Evolutionary conservation across 2,329 filamentous ascomycete genomes (phyloP).

Genomic region (Xylariaceae sp.): DNA sequence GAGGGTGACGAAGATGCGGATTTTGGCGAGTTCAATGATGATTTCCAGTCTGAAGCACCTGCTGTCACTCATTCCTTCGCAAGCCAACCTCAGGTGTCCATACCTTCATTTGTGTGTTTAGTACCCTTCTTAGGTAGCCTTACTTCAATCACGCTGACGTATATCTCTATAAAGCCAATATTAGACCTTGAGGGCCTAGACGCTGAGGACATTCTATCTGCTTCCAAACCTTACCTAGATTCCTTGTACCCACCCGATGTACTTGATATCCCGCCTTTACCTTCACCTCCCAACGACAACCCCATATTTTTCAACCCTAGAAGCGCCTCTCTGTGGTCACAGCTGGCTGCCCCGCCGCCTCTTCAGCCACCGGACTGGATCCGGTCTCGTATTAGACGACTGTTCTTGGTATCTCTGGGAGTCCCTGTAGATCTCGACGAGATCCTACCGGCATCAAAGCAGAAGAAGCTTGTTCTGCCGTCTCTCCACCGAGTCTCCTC

Average conservation of each 20-base stretch:
- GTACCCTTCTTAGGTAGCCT: constrained; percentile 27
- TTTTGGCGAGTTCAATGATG: constrained; percentile 70
- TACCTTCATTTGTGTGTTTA: constrained; percentile 44
- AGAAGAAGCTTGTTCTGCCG: constrained; percentile 93
- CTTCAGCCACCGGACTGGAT: constrained; percentile 98
- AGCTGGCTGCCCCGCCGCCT: constrained; percentile 89
- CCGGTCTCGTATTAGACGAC: constrained; percentile 84
- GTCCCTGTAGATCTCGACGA: constrained; percentile 96
- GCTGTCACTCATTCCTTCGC: constrained; percentile 28
- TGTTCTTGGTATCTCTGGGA: constrained; percentile 92
- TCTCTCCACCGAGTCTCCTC: constrained; percentile 53
- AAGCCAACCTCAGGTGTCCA: constrained; percentile 33
- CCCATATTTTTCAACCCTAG: constrained; percentile 79
- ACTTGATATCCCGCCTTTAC: constrained; percentile 47
- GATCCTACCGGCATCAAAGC: constrained; percentile 92
- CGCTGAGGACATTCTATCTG: constrained; percentile 55
- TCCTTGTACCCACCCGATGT: constrained; percentile 60
- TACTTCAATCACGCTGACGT: constrained; percentile 29
- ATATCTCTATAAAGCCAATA: constrained; percentile 49
- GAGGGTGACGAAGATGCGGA: constrained; percentile 52
- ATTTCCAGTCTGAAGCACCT: constrained; percentile 54
- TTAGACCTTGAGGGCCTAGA: constrained; percentile 63
- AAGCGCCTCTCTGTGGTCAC: constrained; percentile 89
- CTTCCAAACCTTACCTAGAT: constrained; percentile 63
- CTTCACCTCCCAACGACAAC: constrained; percentile 49